Evolutionary conservation across 768 basidiomycete species (phyloP).

Genomic region (Auriscalpium orientale): DNA sequence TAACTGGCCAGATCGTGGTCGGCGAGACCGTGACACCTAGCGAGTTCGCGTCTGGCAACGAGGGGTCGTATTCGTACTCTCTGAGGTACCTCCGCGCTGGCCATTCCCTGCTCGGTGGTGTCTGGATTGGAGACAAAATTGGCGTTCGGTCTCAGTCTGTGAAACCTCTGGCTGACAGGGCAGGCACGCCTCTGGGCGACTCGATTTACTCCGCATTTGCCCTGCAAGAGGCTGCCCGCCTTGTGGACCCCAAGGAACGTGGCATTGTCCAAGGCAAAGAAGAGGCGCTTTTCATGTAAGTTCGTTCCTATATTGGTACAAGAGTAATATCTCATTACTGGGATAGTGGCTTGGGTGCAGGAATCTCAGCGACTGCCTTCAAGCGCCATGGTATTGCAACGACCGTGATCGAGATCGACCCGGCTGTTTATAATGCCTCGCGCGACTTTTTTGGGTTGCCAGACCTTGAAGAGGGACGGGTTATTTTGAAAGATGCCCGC

Average conservation of each 20-base stretch:
- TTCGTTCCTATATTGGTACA: neutral
- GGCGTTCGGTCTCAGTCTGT: slow-evolving; percentile 16
- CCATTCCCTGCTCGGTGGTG: slow-evolving; percentile 53
- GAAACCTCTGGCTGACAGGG: slow-evolving; percentile 40
- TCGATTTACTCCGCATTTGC: slow-evolving; percentile 82
- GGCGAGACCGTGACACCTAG: slow-evolving; percentile 53
- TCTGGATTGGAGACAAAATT: slow-evolving; percentile 63
- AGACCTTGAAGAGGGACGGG: slow-evolving; percentile 46
- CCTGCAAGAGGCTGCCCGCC: slow-evolving; percentile 76
- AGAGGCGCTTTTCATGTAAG: slow-evolving; percentile 69
- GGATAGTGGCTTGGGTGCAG: slow-evolving; percentile 78
- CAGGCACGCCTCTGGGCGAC: slow-evolving; percentile 53
- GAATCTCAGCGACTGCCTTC: slow-evolving; percentile 74
- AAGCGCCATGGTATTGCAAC: slow-evolving; percentile 59
- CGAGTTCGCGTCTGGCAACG: neutral
- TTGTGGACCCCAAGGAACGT: slow-evolving; percentile 48
- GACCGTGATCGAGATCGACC: slow-evolving; percentile 91
- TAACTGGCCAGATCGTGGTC: slow-evolving; percentile 80
- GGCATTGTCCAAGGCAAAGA: slow-evolving; percentile 30
- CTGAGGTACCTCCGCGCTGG: slow-evolving; percentile 44
- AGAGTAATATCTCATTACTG: slow-evolving; percentile 1
- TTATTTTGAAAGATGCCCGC: slow-evolving; percentile 72
- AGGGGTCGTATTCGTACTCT: slow-evolving; percentile 20
- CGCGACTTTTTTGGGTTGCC: slow-evolving; percentile 73
- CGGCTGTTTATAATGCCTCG: slow-evolving; percentile 81